A percentile compares a stretch with the other conserved stretches of the same genome.
Conservation (phyloP, 805 yeast genomes). For the Isabelozyma rhagii region DNA sequence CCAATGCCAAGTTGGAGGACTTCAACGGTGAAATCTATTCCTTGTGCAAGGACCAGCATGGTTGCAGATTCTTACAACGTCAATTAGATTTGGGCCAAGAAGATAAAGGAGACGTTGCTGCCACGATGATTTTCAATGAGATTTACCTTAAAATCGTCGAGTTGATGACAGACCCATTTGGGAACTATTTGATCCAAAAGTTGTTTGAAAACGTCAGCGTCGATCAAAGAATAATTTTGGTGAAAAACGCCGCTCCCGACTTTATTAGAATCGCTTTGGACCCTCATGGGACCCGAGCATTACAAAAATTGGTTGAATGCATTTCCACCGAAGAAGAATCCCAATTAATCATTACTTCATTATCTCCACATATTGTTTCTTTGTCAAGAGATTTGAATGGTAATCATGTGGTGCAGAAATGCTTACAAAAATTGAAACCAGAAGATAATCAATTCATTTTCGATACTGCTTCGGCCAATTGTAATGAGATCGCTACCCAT, state of each 20-base stretch:
- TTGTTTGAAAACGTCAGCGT: constrained; percentile 70
- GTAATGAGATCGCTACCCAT: constrained; percentile 85
- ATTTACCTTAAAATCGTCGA: constrained; percentile 75
- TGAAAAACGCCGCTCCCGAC: constrained; percentile 68
- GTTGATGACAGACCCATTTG: constrained; percentile 93
- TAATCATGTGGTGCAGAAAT: constrained; percentile 93
- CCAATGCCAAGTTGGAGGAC: constrained; percentile 64
- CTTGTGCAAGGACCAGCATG: constrained; percentile 93
- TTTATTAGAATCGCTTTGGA: constrained; percentile 80
- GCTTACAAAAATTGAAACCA: constrained; percentile 67
- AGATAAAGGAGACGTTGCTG: constrained; percentile 44
- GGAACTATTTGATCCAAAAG: constrained; percentile 93
- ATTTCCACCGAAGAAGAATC: constrained; percentile 71
- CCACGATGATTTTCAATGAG: constrained; percentile 77
- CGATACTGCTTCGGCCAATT: constrained; percentile 73
- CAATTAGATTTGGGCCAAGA: constrained; percentile 67
- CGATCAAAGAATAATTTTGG: constrained; percentile 67
- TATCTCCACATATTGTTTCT: constrained; percentile 69
- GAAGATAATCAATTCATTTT: constrained; percentile 83
- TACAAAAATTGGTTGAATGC: constrained; percentile 89
- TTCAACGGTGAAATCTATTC: constrained; percentile 71
- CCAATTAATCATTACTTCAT: constrained; percentile 53
- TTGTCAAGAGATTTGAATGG: constrained; percentile 90
- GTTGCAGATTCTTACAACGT: constrained; percentile 87
- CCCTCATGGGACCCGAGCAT: constrained; percentile 95